Base-by-base conservation (phyloP, 768 basidiomycete genomes). In the Leccinellum albellum region DNA sequence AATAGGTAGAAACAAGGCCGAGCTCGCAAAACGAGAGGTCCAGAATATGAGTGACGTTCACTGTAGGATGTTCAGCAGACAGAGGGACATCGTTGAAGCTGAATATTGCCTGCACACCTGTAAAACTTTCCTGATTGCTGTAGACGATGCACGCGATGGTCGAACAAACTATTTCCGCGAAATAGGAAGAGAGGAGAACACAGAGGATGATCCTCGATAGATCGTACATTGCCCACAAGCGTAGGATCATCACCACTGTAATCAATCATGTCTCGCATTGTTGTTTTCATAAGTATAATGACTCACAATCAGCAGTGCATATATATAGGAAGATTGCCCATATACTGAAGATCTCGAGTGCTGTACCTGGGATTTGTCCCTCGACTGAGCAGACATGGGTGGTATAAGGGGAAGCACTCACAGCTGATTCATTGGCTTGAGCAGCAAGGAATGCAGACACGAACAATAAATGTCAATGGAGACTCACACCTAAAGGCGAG, bases 161-260 rank as follows among this genome's bases (percentile, higher is more conserved):
- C 7, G n/a, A 46, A 8, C 26, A 20, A 10, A 65, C 2, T 2
- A 57, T 28, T 21, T 65, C 62, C 13, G 28, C 3, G 2, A 14
- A 3, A 12, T 54, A 65, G 20, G 61, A 35, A 1, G 44, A 9
- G 20, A 65, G 59, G 26, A 65, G 63, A 14, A 48, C 20, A 1
- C 50, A 33, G 21, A 64, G 55, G 4, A 64, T 28, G 13, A 54
- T 29, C 33, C 31, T 61, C 5, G 63, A 63, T 6, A 21, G 44
- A 12, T 10, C 4, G 26, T 63, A 61, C 32, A 63, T 21, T 40
- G 50, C 58, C 54, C 58, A 64, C 21, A 64, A 46, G 32, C 58
- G 63, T 10, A 65, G 53, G 24, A 64, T 54, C 62, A 64, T 64
- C 7, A 29, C 44, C 50, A 64, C 62, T 61, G 10, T 10, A 49